These are phyloP conservation scores for Gossypium trilobum DNA, from an alignment of 441 rosid genomes.

Conservation along the genomic window DNA sequence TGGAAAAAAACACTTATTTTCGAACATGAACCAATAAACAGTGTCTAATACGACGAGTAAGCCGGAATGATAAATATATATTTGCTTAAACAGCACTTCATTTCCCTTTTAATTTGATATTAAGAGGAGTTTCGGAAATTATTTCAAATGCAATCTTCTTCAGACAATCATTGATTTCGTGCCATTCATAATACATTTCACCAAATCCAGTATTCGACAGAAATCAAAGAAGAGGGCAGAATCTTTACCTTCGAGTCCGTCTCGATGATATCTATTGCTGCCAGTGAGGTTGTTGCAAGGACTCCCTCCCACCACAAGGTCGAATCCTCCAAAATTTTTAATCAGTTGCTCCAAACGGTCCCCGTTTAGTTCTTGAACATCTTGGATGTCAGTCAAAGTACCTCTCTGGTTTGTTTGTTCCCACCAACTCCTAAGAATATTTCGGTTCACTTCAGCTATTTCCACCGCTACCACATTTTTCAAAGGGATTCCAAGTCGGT, in stretches of 20 bases:
- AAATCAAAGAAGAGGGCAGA: conserved; percentile 68
- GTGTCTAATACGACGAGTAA: not conserved
- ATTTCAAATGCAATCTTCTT: not conserved
- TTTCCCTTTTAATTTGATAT: not conserved
- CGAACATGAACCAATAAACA: not conserved
- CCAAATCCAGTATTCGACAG: conserved; percentile 55
- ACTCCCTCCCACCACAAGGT: conserved; percentile 78
- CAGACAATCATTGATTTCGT: conserved; percentile 12
- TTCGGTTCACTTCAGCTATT: conserved; percentile 52
- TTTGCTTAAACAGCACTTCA: not conserved
- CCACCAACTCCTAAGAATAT: conserved; percentile 64
- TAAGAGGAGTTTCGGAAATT: not conserved
- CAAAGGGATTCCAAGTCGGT: conserved; percentile 55
- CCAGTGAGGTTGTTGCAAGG: conserved; percentile 88
- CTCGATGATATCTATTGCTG: conserved; percentile 54
- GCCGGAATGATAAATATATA: not conserved
- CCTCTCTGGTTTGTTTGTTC: conserved; percentile 79
- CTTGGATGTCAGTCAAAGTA: conserved; percentile 35
- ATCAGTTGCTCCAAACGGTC: conserved; percentile 45
- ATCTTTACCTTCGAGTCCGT: conserved; percentile 75
- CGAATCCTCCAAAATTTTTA: conserved; percentile 56
- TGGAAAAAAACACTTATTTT: not conserved
- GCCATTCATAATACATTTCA: conserved; percentile 24
- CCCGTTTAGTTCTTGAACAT: conserved; percentile 39
- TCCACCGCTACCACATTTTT: conserved; percentile 72